Evolutionary conservation across 805 yeast genomes (phyloP).

Genomic region (Middelhovenomyces tepae): DNA sequence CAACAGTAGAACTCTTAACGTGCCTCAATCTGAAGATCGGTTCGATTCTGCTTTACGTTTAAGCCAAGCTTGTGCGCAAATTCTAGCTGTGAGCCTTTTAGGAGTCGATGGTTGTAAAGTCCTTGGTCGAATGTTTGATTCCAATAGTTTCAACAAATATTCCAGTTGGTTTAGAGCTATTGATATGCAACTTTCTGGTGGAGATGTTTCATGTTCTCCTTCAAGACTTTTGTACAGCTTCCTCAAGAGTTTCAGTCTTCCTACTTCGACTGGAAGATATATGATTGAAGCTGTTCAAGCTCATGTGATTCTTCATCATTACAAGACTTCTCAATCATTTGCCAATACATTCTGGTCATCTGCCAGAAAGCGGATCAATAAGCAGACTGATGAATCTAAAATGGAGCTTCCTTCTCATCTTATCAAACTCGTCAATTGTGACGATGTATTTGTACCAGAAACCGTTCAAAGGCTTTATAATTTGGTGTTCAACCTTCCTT

Average conservation of each 20-base stretch:
- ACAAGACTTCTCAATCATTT: not conserved
- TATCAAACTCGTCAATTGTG: slow-evolving; percentile 1
- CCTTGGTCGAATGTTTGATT: slow-evolving; percentile 13
- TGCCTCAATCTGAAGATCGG: slow-evolving; percentile 16
- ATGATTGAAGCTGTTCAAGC: slow-evolving; percentile 26
- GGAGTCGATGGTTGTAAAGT: slow-evolving; percentile 20
- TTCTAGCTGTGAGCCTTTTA: slow-evolving; percentile 14
- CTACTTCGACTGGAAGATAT: slow-evolving; percentile 18
- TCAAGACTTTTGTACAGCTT: slow-evolving; percentile 22
- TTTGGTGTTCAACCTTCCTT: slow-evolving; percentile 2
- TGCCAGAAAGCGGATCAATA: not conserved
- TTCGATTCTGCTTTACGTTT: slow-evolving; percentile 10
- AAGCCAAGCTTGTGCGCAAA: slow-evolving; percentile 12
- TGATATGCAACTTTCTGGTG: slow-evolving; percentile 32
- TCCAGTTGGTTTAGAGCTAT: slow-evolving; percentile 20
- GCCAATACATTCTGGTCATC: not conserved
- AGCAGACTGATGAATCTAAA: too few relatives aligned
- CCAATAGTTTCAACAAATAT: slow-evolving; percentile 12
- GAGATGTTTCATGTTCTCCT: slow-evolving; percentile 23
- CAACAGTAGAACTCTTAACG: slow-evolving; percentile 16
- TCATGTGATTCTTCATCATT: slow-evolving; percentile 11
- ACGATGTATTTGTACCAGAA: not conserved
- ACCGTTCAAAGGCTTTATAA: slow-evolving; percentile 1
- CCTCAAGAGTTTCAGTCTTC: slow-evolving; percentile 18
- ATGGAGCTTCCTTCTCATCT: too few relatives aligned